These are phyloP conservation scores for Lithocarpus polystachyus DNA, from an alignment of 306 rosid genomes.

Conservation along the genomic window DNA sequence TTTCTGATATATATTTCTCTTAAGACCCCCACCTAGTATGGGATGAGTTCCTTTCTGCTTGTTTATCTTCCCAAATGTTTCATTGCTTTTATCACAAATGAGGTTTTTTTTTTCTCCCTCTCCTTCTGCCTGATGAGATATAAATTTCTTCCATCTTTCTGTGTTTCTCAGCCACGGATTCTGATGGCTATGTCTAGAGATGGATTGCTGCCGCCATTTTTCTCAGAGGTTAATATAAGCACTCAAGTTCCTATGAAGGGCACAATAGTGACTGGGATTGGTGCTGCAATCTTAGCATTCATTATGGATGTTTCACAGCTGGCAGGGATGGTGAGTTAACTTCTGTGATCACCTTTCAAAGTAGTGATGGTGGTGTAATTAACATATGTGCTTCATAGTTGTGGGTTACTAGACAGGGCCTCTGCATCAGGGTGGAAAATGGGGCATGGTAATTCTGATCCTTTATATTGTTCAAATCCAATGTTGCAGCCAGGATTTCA, in stretches of 20 bases:
- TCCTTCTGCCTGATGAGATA: background rate
- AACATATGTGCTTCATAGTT: background rate
- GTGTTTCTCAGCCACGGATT: conserved; percentile 48
- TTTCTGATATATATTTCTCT: no score
- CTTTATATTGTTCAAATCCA: background rate
- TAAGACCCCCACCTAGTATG: background rate
- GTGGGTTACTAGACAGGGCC: background rate
- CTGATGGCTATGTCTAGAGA: conserved; percentile 67
- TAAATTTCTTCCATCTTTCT: conserved; percentile 1
- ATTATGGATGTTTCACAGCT: conserved; percentile 80
- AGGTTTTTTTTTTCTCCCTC: background rate
- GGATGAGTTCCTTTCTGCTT: background rate
- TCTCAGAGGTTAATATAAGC: conserved; percentile 38
- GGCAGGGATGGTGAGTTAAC: conserved; percentile 83
- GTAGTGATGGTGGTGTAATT: background rate
- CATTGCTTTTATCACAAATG: background rate
- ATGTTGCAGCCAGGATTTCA: background rate
- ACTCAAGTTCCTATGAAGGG: conserved; percentile 54
- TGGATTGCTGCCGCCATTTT: conserved; percentile 54
- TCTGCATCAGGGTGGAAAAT: background rate
- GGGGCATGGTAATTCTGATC: background rate
- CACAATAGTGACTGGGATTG: conserved; percentile 71
- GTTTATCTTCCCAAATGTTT: background rate
- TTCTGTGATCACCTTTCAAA: background rate
- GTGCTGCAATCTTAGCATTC: conserved; percentile 67